Conservation (phyloP, 306 rosid genomes). For the Cucurbita argyrosperma region DNA sequence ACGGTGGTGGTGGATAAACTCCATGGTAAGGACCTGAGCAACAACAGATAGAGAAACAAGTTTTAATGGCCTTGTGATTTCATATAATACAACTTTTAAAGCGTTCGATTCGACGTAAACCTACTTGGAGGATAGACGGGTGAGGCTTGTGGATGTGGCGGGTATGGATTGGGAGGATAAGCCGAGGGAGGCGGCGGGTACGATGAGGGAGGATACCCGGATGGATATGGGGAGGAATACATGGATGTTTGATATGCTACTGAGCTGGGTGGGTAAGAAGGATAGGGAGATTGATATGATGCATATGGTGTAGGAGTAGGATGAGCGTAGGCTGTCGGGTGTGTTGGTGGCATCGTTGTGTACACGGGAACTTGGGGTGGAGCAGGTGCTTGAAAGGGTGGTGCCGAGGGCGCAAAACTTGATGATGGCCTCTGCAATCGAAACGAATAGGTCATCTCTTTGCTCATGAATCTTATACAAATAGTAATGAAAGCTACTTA, state of each 20-base stretch:
- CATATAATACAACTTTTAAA: not conserved
- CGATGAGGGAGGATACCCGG: constrained; percentile 15
- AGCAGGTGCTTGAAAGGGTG: constrained; percentile 28
- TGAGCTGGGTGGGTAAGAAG: constrained; percentile 11
- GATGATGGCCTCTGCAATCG: constrained; percentile 22
- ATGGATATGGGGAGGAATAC: constrained; percentile 8
- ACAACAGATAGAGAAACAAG: not conserved
- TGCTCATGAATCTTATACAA: not conserved
- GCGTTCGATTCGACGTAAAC: not conserved
- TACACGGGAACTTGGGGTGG: constrained; percentile 14
- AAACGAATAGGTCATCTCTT: not conserved
- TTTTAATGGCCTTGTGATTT: not conserved
- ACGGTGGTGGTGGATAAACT: constrained; percentile 54
- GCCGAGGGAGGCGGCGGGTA: constrained; percentile 20
- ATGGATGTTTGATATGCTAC: constrained; percentile 18
- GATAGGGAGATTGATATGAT: constrained; percentile 18
- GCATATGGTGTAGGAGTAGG: constrained; percentile 17
- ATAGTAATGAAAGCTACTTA: constrained; percentile 7
- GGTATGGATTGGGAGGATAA: constrained; percentile 18
- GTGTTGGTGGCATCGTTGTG: constrained; percentile 10
- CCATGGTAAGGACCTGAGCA: constrained; percentile 34
- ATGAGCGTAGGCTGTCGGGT: constrained; percentile 13
- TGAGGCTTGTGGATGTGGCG: constrained; percentile 37
- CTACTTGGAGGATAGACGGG: constrained; percentile 40
- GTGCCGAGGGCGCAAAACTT: constrained; percentile 36